phyloP scores from a whole-genome alignment of 1,139 yeast species.

The Saccharomyces pastorianus region DNA sequence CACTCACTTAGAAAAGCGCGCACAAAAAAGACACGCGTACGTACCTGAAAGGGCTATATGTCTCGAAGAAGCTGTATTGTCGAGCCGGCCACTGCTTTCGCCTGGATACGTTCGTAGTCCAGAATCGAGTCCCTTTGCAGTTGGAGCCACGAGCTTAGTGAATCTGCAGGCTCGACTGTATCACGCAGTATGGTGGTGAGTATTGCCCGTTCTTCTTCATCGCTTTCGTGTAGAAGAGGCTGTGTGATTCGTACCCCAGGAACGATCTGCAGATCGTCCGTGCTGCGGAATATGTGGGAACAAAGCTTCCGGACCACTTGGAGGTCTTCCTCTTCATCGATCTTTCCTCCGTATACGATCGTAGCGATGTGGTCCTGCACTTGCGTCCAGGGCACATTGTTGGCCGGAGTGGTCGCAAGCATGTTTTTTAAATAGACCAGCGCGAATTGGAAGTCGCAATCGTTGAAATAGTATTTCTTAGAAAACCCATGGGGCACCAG shows the following conservation, averaged over 20 bases:
- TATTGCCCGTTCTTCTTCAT: background rate
- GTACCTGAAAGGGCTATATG: background rate
- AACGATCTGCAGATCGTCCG: slow-evolving; percentile 3
- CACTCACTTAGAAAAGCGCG: background rate
- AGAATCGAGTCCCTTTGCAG: slow-evolving; percentile 11
- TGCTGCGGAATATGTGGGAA: slow-evolving; percentile 6
- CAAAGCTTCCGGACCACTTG: slow-evolving; percentile 8
- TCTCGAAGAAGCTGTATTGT: slow-evolving; percentile 2
- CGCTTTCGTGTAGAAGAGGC: background rate
- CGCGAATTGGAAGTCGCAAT: slow-evolving; percentile 57
- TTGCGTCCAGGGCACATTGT: slow-evolving; percentile 49
- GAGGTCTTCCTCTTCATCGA: slow-evolving; percentile 44
- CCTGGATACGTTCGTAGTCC: slow-evolving; percentile 9
- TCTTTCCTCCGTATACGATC: slow-evolving; percentile 68
- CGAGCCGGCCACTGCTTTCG: slow-evolving; percentile 5
- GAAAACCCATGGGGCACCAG: slow-evolving; percentile 58
- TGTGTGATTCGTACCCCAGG: slow-evolving; percentile 6
- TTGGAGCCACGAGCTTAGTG: slow-evolving; percentile 12
- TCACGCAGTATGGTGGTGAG: background rate
- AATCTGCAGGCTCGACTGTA: slow-evolving; percentile 4
- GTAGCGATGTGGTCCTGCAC: slow-evolving; percentile 44
- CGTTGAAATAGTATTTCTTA: slow-evolving; percentile 59
- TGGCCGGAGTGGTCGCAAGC: slow-evolving; percentile 15
- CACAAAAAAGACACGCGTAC: background rate
- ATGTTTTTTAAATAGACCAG: slow-evolving; percentile 20